These are phyloP conservation scores for Trichoderma asperelloides DNA, from an alignment of 495 filamentous ascomycete genomes.

Conservation along the genomic window DNA sequence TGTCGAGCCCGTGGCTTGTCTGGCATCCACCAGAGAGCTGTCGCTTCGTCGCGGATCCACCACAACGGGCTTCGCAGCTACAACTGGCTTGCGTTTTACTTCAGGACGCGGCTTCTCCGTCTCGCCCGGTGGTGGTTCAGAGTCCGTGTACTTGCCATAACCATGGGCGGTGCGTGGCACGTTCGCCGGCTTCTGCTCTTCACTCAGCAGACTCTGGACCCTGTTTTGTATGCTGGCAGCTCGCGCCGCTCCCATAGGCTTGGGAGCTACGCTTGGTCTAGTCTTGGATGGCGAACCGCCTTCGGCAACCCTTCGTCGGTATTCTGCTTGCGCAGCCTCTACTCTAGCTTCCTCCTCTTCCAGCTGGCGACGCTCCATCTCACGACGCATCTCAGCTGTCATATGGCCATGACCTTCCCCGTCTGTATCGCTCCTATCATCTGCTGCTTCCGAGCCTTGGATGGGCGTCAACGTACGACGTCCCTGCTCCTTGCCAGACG, in stretches of 20 bases:
- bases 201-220: conserved; percentile 77
- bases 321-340: conserved; percentile 83
- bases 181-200: conserved; percentile 50
- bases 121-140: conserved; percentile 13
- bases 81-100: conserved; percentile 6
- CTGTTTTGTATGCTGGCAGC: conserved; percentile 83
- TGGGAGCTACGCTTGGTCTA: conserved; percentile 19
- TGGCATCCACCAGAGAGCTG: background rate
- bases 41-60: background rate
- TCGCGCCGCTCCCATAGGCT: conserved; percentile 49
- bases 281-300: conserved; percentile 35
- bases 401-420: conserved; percentile 56
- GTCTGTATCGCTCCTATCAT: conserved; percentile 55
- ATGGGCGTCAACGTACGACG: conserved; percentile 58
- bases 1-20: background rate
- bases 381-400: conserved; percentile 81
- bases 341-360: conserved; percentile 90
- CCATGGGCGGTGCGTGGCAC: conserved; percentile 71
- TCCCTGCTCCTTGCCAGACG: conserved; percentile 44
- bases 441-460: conserved; percentile 66
- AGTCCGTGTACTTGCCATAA: conserved; percentile 76
- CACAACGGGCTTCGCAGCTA: background rate
- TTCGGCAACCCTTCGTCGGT: conserved; percentile 66
- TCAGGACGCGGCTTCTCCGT: conserved; percentile 9
- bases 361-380: conserved; percentile 76